phyloP scores from a whole-genome alignment of 2,329 filamentous ascomycete species.

The Byssochlamys sp. region DNA sequence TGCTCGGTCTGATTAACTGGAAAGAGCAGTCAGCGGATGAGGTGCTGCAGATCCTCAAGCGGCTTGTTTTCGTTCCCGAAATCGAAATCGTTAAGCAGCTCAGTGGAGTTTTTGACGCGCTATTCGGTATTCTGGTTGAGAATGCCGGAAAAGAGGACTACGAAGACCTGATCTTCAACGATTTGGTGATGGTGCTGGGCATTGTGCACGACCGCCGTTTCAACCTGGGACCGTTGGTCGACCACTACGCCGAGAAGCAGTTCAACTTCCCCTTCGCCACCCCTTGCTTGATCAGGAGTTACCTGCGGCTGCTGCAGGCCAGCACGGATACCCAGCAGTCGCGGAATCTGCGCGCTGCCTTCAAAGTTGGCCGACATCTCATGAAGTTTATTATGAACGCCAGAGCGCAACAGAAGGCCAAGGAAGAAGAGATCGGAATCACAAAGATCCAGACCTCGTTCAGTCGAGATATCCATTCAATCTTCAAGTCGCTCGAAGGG shows the following conservation, averaged over 20 bases:
- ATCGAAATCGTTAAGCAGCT: constrained; percentile 95
- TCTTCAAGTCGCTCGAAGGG: constrained; percentile 80
- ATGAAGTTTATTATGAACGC: constrained; percentile 91
- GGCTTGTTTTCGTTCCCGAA: constrained; percentile 86
- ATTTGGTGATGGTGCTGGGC: constrained; percentile 76
- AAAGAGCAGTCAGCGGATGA: constrained; percentile 63
- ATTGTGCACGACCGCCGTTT: constrained; percentile 93
- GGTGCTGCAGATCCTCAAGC: constrained; percentile 63
- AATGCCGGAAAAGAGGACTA: constrained; percentile 85
- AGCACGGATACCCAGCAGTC: constrained; percentile 75
- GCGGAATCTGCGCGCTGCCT: constrained; percentile 74
- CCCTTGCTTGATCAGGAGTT: constrained; percentile 76
- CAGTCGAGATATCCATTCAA: constrained; percentile 68
- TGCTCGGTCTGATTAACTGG: constrained; percentile 80
- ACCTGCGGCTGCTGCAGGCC: constrained; percentile 70
- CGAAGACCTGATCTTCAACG: constrained; percentile 84
- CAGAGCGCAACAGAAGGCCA: constrained; percentile 73
- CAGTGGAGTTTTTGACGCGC: constrained; percentile 75
- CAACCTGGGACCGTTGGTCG: constrained; percentile 80
- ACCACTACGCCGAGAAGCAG: constrained; percentile 75
- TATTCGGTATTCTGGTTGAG: constrained; percentile 86
- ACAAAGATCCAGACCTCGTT: constrained; percentile 64
- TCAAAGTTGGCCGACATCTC: constrained; percentile 89
- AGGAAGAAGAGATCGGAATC: constrained; percentile 78
- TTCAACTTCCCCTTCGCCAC: constrained; percentile 93